Conservation (phyloP, 768 basidiomycete species). For the Boletellus emodensis region DNA sequence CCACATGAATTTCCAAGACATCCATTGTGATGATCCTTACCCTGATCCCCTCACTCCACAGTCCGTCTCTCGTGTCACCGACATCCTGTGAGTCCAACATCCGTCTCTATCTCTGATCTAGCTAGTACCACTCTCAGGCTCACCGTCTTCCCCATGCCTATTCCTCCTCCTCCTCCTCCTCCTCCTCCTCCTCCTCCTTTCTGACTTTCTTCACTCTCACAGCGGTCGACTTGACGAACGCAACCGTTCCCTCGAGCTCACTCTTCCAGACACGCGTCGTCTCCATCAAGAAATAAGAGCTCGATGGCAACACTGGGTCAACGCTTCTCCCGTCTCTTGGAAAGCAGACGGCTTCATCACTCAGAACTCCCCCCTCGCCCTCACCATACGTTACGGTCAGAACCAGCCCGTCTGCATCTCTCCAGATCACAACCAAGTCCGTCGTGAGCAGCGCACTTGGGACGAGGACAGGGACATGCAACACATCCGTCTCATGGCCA, state of each 20-base stretch:
- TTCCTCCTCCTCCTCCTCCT: neutral
- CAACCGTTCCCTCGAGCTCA: neutral
- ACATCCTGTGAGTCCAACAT: neutral
- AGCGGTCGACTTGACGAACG: neutral
- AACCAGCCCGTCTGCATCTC: constrained; percentile 2
- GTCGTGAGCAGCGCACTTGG: no score
- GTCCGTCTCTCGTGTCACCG: neutral
- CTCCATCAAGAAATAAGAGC: neutral
- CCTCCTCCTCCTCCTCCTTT: neutral
- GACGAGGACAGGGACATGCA: neutral
- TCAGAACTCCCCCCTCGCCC: neutral
- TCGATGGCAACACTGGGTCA: neutral
- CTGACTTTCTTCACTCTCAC: no score
- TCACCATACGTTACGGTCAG: constrained; percentile 7
- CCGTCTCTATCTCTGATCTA: no score
- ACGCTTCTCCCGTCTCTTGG: neutral
- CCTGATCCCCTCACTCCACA: neutral
- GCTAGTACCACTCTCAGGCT: no score
- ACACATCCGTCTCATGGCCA: neutral
- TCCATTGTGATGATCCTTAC: neutral
- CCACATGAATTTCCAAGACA: neutral
- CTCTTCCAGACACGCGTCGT: neutral
- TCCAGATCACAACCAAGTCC: no score
- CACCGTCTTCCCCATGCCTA: no score
- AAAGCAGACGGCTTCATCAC: neutral